Percentiles rank a stretch among this genome's conserved stretches.
Conservation (phyloP, 179 eudicot genomes). For the Spergularia azorica region DNA sequence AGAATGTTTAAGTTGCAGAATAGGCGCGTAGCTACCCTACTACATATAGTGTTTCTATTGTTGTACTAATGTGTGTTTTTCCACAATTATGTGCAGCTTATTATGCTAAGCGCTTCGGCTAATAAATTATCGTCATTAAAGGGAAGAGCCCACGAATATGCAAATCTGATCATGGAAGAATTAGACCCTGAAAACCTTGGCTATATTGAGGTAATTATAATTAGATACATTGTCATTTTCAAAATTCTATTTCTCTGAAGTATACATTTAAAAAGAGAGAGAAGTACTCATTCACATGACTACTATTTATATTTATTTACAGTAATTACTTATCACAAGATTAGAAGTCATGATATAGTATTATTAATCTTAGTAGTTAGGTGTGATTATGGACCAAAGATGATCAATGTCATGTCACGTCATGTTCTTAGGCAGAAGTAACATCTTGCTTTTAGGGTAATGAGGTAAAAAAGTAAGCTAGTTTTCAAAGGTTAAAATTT, state of each 20-base stretch:
- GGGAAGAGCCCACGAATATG: constrained; percentile 64
- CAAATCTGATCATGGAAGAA: constrained; percentile 72
- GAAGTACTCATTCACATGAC: background rate
- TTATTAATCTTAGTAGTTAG: background rate
- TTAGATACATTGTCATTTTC: constrained; percentile 5
- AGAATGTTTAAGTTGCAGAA: background rate
- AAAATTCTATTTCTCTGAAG: background rate
- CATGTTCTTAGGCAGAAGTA: background rate
- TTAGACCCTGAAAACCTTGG: constrained; percentile 65
- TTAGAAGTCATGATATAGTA: background rate
- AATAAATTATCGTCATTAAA: constrained; percentile 56
- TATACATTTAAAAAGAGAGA: background rate
- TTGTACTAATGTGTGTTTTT: constrained; percentile 1
- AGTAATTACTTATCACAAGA: background rate
- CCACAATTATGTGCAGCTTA: constrained; percentile 41
- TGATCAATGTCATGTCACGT: background rate
- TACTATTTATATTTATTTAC: background rate
- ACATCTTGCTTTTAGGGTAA: background rate
- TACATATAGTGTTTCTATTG: background rate
- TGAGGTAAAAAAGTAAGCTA: background rate
- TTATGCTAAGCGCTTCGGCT: constrained; percentile 72
- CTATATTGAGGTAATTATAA: constrained; percentile 60
- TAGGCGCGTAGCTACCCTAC: background rate
- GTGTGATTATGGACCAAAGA: constrained; percentile 1
- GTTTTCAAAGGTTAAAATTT: no score